phyloP scores from a whole-genome alignment of 495 filamentous ascomycete species.

The Friedmanniomyces endolithicus region DNA sequence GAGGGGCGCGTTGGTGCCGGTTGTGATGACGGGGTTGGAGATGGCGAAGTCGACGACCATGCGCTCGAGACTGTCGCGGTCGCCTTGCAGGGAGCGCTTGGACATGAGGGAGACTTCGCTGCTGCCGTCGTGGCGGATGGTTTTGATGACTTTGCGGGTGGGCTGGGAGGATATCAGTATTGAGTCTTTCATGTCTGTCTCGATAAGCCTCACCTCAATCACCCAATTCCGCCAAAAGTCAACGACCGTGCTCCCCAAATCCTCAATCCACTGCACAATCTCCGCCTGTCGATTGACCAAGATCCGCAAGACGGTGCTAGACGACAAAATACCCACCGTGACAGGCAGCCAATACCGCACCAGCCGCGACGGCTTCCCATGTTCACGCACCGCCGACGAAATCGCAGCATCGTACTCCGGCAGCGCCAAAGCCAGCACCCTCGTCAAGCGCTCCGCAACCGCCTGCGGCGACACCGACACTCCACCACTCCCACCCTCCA shows the following conservation, averaged over 20 bases:
- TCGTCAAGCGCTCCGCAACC: slow-evolving; percentile 54
- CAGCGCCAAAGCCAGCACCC: slow-evolving; percentile 47
- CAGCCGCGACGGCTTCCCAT: slow-evolving; percentile 64
- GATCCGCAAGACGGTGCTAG: slow-evolving; percentile 67
- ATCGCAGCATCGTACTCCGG: slow-evolving; percentile 47
- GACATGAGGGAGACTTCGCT: slow-evolving; percentile 95
- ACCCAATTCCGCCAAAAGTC: slow-evolving; percentile 98
- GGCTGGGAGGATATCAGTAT: too few species aligned
- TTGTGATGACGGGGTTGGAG: slow-evolving; percentile 51
- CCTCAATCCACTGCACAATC: slow-evolving; percentile 60
- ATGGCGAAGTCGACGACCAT: slow-evolving; percentile 95
- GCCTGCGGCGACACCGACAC: slow-evolving; percentile 36
- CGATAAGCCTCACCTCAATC: slow-evolving; percentile 46
- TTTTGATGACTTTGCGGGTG: slow-evolving; percentile 65
- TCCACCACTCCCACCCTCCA: slow-evolving; percentile 3
- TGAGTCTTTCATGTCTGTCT: too few species aligned
- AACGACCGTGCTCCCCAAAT: slow-evolving; percentile 60
- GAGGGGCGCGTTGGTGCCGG: slow-evolving; percentile 30
- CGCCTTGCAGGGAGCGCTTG: slow-evolving; percentile 73
- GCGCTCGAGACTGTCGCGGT: slow-evolving; percentile 80
- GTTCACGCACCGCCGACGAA: slow-evolving; percentile 35
- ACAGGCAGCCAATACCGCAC: slow-evolving; percentile 82
- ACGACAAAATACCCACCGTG: slow-evolving; percentile 54
- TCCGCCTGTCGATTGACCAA: slow-evolving; percentile 56
- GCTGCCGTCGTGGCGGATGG: slow-evolving; percentile 78